Base-by-base conservation (phyloP, 2,329 filamentous ascomycete genomes). In the Pseudocercospora fijiensis region DNA sequence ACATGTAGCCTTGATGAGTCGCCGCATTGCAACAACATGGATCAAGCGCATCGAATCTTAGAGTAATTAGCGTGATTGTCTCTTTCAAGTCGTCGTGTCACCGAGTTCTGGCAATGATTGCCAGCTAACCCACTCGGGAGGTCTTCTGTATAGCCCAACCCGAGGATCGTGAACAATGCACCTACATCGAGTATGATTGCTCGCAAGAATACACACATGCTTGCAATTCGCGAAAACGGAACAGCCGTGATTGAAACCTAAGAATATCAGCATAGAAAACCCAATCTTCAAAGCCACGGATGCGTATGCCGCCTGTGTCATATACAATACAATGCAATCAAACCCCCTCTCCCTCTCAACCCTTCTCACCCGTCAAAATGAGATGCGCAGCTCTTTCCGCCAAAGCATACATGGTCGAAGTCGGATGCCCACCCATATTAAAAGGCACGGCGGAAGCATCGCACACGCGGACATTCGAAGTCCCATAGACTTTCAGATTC, bases 1-100 rank as follows among this genome's bases (percentile, higher is more conserved):
- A n/a, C n/a, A n/a, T n/a, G n/a, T 90, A 89, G 57, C 85, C 82
- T 73, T 88, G 84, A 74, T 89, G 87, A 6, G 83, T 80, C 69
- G 83, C 82, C 26, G 81, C 79, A 47, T 83, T 86, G 76, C 86
- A 89, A 81, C 87, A 89, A 77, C 87, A 89, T 0, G 59, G 61
- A 52, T 63, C 66, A 28, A 47, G 45, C 3, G 82, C 77, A 69
- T 90, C 87, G 78, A 69, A 89, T 84, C 70, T 84, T 86, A 72
- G 75, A 18, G 16, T n/a, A 49, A 10, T 49, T 24, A 49, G 45
- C 45, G 18, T 49, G 43, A 47, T 2, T 49, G 20, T 24, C 9
- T 47, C 11, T n/a, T 47, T 47, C 18, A 47, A 20, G 18, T 5
- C 18, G 22, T 49, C 45, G 45, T 22, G 20, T 49, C 10, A 24